Base-by-base conservation (phyloP, 1,139 yeast species). In the Magnusiomyces suaveolens region DNA sequence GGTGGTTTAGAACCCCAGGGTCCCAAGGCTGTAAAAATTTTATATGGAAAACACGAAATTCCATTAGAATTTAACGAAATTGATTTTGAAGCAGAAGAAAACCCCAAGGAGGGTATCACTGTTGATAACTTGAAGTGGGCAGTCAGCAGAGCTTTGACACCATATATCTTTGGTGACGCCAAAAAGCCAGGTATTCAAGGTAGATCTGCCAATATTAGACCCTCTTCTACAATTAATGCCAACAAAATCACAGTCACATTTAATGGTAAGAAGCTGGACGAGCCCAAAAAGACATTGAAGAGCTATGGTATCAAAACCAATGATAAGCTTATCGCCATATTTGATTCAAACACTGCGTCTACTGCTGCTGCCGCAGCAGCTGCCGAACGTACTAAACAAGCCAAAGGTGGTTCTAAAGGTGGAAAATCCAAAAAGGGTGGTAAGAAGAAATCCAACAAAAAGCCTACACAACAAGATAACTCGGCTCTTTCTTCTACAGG, bases 201-300 rank as follows among this genome's bases (percentile, higher is more conserved):
- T 18, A 38, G 47, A 3, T 49, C 52, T 8, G 25, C 29, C 21
- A 29, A 38, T 12, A 46, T 48, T 14, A 20, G 47, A 14, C 47
- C 43, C 21, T 33, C 52, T 16, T 47, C 39, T 29, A 50, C 52
- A 10, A 48, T 57, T 41, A 53, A 57, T 47, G 54, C 55, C 16
- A 51, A 43, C 57, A 63, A 66, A 39, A 71, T 72, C 36, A 59
- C 61, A 10, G 60, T 73, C 43, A 67, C 64, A 44, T 62, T 61
- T 52, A 58, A 62, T n/a, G 70, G 72, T 52, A 69, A 67, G 58
- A 65, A 72, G 39, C 51, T 54, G 24, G 65, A 67, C 51, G 68
- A 72, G 55, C 26, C 23, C 18, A 32, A 26, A 8, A 49, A 49
- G 38, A 18, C 51, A 16, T 41, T 49, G 10, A 49, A 41, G n/a